These are phyloP conservation scores for Volutella citrinella DNA, from an alignment of 2,329 filamentous ascomycete genomes.

Conservation along the genomic window DNA sequence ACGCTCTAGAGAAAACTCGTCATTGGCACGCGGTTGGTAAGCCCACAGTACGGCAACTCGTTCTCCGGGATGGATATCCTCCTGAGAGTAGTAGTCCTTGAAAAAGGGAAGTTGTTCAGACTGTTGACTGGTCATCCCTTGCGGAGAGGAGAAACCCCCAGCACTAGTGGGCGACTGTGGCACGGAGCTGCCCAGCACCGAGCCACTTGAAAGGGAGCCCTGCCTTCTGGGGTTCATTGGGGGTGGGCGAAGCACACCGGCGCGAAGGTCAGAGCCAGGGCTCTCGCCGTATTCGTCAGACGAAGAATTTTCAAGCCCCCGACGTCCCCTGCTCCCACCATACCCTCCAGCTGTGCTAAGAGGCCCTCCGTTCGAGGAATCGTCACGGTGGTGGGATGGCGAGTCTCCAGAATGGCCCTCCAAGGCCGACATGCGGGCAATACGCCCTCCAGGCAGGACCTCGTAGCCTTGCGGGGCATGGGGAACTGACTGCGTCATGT, in stretches of 20 bases:
- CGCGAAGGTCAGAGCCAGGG: conserved; percentile 63
- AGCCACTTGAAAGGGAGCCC: conserved; percentile 86
- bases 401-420: conserved; percentile 70
- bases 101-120: conserved; percentile 95
- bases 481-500: conserved; percentile 16
- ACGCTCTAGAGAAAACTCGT: conserved; percentile 90
- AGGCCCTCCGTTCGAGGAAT: conserved; percentile 37
- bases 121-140: conserved; percentile 79
- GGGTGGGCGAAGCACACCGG: conserved; percentile 55
- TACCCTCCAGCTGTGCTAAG: conserved; percentile 45
- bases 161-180: conserved; percentile 71
- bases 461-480: conserved; percentile 58
- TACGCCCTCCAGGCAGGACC: conserved; percentile 79
- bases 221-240: conserved; percentile 64
- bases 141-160: conserved; percentile 78
- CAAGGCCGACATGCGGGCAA: conserved; percentile 92
- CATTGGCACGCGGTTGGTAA: conserved; percentile 88
- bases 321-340: conserved; percentile 41
- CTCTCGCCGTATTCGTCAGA: conserved; percentile 72
- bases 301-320: conserved; percentile 56
- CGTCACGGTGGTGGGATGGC: conserved; percentile 49
- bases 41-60: conserved; percentile 92
- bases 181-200: conserved; percentile 68
- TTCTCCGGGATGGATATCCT: conserved; percentile 90
- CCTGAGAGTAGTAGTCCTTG: conserved; percentile 98